Conservation (phyloP, 2,329 filamentous ascomycete species). For the Fusarium albidum region DNA sequence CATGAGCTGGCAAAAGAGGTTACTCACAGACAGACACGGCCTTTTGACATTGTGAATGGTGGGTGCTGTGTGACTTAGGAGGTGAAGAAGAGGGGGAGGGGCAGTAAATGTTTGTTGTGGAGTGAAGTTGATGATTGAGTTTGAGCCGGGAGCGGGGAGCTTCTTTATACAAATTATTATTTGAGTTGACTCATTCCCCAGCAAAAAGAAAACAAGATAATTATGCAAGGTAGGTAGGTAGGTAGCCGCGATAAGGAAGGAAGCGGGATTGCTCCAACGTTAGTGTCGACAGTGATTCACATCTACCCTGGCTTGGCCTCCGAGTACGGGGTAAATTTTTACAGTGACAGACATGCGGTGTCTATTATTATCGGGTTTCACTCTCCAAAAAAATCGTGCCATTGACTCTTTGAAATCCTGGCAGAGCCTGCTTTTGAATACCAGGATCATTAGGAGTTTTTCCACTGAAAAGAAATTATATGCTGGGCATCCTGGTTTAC, state of each 20-base stretch:
- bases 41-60: constrained; percentile 21
- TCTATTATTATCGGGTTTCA: neutral
- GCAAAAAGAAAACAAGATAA: neutral
- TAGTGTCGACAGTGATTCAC: constrained; percentile 22
- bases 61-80: neutral
- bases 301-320: constrained; percentile 14
- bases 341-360: neutral
- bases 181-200: constrained; percentile 6
- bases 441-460: neutral
- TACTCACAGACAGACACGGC: constrained; percentile 28
- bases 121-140: neutral
- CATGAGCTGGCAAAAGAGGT: neutral
- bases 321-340: constrained; percentile 1
- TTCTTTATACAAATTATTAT: neutral
- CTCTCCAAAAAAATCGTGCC: neutral
- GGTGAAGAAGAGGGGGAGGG: neutral
- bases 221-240: neutral
- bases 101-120: neutral
- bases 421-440: too few species aligned
- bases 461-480: neutral
- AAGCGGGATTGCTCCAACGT: too few species aligned
- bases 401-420: neutral
- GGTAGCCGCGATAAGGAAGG: too few species aligned
- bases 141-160: neutral
- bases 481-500: neutral